Base-by-base conservation (phyloP, 768 basidiomycete genomes). In the Boletus bicolor region DNA sequence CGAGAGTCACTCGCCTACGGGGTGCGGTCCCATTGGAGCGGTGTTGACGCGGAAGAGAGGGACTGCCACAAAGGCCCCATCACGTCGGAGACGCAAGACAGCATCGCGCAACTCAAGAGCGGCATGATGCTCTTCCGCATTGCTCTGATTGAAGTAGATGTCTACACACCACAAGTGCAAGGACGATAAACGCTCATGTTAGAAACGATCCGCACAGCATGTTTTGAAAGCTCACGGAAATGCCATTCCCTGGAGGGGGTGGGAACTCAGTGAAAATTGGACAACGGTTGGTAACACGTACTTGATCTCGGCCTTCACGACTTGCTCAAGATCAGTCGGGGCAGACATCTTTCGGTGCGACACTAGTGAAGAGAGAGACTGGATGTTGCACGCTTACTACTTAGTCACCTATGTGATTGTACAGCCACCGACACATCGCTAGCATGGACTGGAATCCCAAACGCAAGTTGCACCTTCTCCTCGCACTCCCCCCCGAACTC, bases 61-160 rank as follows among this genome's bases (percentile, higher is more conserved):
- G 1, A 90, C 89, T 1, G 88, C 89, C 9, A 91, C 81, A 61
- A 91, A 91, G 1, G 88, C 88, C 1, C 89, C 89, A 49, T 89
- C 85, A 15, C 83, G 78, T 30, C 89, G 77, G 46, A 91, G 76
- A 6, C 83, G 77, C 39, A 91, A 75, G 11, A 91, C 82, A 3
- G 88, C 82, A 64, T 91, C 87, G 0, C 87, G 78, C 38, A 91
- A 76, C 42, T 83, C 77, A 3, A 89, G 75, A 1, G 88, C 88
- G 24, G 81, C 84, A 37, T 81, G 76, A 49, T 85, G 83, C 56
- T 88, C 82, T 4, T 76, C 74, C 0, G 77, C 72, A 61, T 87
- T 89, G 24, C 77, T 73, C 70, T 89, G 87, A 58, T 83, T 82
- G 68, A 89, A 91, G 71, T 91, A 90, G 45, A 91, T 90, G 64